Base-by-base conservation (phyloP, 495 filamentous ascomycete genomes). In the Chlorociboria aeruginascens region DNA sequence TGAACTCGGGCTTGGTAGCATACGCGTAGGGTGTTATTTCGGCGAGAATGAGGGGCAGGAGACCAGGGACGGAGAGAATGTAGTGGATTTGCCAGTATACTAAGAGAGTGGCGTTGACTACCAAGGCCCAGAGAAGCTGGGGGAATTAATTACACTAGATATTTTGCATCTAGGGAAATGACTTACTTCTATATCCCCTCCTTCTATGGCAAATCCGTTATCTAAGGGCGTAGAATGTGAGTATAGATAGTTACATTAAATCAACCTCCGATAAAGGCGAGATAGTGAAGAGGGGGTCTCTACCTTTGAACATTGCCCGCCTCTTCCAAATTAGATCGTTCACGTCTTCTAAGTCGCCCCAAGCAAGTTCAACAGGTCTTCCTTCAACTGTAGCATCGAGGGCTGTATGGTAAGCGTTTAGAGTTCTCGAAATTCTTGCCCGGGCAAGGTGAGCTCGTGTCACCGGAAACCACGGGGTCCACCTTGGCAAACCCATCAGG, bases 51-150 rank as follows among this genome's bases (percentile, higher is more conserved):
- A 63, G 61, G n/a, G 61, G 59, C 8, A 77, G 47, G 16, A 77
- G 63, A 1, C 54, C 55, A 8, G 65, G 62, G 20, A 68, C 68
- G 10, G 68, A 57, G 48, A 71, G 71, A 31, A 82, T 68, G 43
- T 69, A 76, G 12, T 77, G 53, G 14, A 80, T 42, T 40, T 69
- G 68, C 77, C 77, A 82, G 55, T 76, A 81, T 2, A 67, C 39
- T 72, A 54, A 60, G 30, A 69, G 66, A 11, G 71, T 66, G 1
- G 68, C 59, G 46, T 81, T 72, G 8, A 69, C 70, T 46, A 72
- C 69, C 49, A 76, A 57, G 14, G 69, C 69, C 71, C 77, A 81
- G 10, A 78, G 54, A 16, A 79, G 53, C 54, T 57, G 38, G 28
- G 3, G 20, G 20, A 4, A 25, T 25, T 4, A 25, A 25, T 25